These are phyloP conservation scores for Russula olivacea DNA, from an alignment of 768 basidiomycete species.

Conservation along the genomic window DNA sequence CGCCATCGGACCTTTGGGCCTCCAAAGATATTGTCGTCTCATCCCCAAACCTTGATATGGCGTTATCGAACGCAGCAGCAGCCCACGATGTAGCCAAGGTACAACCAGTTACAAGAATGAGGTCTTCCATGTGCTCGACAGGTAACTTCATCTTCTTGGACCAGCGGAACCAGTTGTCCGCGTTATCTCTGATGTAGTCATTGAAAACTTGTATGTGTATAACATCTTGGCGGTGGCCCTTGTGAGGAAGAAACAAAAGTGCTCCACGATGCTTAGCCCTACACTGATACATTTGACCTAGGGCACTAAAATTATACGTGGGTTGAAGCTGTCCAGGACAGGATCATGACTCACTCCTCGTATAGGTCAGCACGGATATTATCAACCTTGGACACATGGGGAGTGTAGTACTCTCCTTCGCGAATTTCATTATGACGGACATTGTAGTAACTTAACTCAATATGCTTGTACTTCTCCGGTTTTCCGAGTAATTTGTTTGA, in stretches of 20 bases:
- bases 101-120: neutral
- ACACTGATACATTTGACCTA: neutral
- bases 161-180: neutral
- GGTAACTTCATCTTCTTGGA: neutral
- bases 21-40: neutral
- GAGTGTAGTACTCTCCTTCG: too few relatives aligned
- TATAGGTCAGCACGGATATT: too few relatives aligned
- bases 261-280: neutral
- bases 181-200: neutral
- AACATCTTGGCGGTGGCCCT: neutral
- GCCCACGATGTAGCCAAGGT: neutral
- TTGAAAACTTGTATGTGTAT: neutral
- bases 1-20: neutral
- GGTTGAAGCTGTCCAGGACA: too few relatives aligned
- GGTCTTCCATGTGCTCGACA: neutral
- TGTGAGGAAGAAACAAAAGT: neutral
- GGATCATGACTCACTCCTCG: too few relatives aligned
- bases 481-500: too few relatives aligned
- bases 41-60: neutral
- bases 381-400: too few relatives aligned
- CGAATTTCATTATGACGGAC: too few relatives aligned
- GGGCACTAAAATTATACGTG: neutral
- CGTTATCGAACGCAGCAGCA: neutral
- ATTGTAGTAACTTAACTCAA: too few relatives aligned
- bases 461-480: too few relatives aligned